phyloP scores from a whole-genome alignment of 768 basidiomycete species.

The Melanogaster broomeanus region DNA sequence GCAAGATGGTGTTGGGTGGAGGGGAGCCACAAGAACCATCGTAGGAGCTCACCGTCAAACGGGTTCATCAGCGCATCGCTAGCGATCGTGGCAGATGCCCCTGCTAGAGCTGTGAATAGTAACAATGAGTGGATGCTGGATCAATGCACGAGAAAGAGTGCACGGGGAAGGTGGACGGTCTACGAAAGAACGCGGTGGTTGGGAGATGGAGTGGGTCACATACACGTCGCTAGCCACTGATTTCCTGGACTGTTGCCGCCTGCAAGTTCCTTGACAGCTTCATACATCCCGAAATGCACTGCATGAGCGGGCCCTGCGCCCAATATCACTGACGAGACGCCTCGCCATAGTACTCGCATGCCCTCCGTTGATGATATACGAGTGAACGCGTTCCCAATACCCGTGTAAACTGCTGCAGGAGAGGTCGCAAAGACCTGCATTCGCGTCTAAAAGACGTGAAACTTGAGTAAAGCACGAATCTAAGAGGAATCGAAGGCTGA shows the following conservation, averaged over 20 bases:
- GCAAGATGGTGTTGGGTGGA: constrained; percentile 16
- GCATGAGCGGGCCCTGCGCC: constrained; percentile 99
- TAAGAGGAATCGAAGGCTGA: constrained; percentile 35
- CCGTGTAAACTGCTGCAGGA: constrained; percentile 83
- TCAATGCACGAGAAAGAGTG: not conserved
- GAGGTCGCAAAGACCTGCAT: constrained; percentile 97
- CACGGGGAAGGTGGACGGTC: not conserved
- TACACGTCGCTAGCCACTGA: constrained; percentile 89
- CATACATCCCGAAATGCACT: constrained; percentile 95
- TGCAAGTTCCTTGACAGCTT: constrained; percentile 89
- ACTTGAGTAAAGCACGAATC: constrained; percentile 2
- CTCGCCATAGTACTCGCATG: constrained; percentile 88
- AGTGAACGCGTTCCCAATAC: constrained; percentile 87
- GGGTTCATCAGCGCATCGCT: constrained; percentile 99
- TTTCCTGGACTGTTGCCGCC: constrained; percentile 80
- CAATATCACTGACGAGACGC: constrained; percentile 92
- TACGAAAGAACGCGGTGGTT: not conserved
- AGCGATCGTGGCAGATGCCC: constrained; percentile 91
- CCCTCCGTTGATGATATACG: constrained; percentile 96
- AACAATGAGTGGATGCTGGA: constrained; percentile 11
- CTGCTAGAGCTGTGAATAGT: constrained; percentile 72
- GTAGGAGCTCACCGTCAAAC: constrained; percentile 79
- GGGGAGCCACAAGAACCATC: not conserved
- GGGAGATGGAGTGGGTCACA: constrained; percentile 31
- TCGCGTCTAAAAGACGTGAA: constrained; percentile 68